Conservation (phyloP, 2,329 filamentous ascomycete species). For the Fusarium sp. region DNA sequence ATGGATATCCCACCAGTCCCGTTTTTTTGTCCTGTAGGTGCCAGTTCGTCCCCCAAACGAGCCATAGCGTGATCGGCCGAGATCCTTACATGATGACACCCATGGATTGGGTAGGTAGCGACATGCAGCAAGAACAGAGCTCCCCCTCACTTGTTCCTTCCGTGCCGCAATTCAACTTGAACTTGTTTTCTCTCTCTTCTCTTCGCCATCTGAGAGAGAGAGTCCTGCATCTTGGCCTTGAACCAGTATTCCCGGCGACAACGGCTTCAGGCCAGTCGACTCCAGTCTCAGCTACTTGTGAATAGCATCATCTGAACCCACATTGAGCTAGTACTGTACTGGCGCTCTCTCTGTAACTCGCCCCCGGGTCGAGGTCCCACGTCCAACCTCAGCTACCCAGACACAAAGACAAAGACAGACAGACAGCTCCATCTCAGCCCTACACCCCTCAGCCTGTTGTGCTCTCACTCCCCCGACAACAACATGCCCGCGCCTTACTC, state of each 20-base stretch:
- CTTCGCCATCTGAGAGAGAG: neutral
- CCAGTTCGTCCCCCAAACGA: conserved; percentile 12
- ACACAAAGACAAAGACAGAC: too few relatives aligned
- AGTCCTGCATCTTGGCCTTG: neutral
- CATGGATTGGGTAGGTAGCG: neutral
- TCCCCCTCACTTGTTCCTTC: conserved; percentile 27
- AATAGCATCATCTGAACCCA: conserved; percentile 22
- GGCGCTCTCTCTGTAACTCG: neutral
- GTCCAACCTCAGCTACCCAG: too few relatives aligned
- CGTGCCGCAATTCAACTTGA: conserved; percentile 23
- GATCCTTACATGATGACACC: conserved; percentile 26
- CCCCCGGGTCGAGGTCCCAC: too few relatives aligned
- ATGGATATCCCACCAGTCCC: too few relatives aligned
- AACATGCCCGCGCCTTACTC: conserved; percentile 64
- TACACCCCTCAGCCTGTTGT: conserved; percentile 17
- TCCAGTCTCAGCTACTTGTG: neutral
- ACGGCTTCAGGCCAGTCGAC: neutral
- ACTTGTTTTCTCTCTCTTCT: conserved; percentile 1
- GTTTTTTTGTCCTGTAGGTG: too few relatives aligned
- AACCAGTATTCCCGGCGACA: neutral
- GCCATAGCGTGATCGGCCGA: conserved; percentile 36
- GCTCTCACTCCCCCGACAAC: neutral
- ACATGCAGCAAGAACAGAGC: conserved; percentile 22
- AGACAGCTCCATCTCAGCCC: conserved; percentile 14
- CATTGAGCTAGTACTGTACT: neutral